Conservation (phyloP, 2,329 filamentous ascomycete species). For the Botrytis squamosa region DNA sequence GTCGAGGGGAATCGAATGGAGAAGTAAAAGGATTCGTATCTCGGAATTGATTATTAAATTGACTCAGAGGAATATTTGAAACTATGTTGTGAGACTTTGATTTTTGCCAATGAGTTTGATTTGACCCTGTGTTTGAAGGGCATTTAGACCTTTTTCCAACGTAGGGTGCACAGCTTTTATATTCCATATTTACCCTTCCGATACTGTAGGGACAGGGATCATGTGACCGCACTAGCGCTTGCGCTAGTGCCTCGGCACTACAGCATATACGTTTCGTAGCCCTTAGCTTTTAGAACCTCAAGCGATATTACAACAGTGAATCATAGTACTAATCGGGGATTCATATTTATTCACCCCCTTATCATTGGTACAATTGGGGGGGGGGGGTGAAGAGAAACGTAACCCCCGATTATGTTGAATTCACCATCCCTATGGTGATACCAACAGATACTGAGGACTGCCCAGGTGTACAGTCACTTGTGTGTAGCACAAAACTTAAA, state of each 20-base stretch:
- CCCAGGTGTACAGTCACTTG: background rate
- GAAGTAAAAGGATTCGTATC: constrained; percentile 13
- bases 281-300: too few species aligned
- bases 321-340: too few species aligned
- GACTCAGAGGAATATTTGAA: constrained; percentile 16
- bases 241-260: too few species aligned
- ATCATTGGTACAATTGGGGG: too few species aligned
- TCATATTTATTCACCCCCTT: too few species aligned
- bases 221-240: too few species aligned
- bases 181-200: constrained; percentile 17
- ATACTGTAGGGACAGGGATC: background rate
- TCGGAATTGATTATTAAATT: constrained; percentile 15
- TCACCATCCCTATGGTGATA: too few species aligned
- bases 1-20: background rate
- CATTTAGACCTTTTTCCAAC: constrained; percentile 14
- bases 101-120: constrained; percentile 3
- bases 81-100: constrained; percentile 14
- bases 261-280: too few species aligned
- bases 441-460: background rate
- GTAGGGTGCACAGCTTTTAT: constrained; percentile 21
- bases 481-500: background rate
- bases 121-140: constrained; percentile 13
- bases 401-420: too few species aligned
- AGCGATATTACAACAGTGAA: too few species aligned
- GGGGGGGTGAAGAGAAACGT: too few species aligned